Base-by-base conservation (phyloP, 2,329 filamentous ascomycete species). In the Penicillium sp. region DNA sequence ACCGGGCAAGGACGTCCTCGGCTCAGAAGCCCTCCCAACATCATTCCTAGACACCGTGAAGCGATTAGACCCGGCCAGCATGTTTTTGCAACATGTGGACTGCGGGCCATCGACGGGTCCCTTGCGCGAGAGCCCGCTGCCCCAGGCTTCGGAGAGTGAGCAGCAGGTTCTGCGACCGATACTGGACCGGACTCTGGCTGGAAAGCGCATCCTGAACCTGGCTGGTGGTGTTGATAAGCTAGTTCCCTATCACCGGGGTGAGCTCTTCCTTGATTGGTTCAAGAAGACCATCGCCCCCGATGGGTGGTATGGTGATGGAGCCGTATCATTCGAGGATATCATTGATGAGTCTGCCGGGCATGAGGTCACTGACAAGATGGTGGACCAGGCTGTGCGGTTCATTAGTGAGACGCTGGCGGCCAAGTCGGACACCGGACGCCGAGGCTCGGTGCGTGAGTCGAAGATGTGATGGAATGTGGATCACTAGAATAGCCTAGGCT, bases 1-100 rank as follows among this genome's bases (percentile, higher is more conserved):
- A 0, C 79, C 80, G 0, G 87, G 86, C 0, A 72, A 78, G 0
- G 74, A 81, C 0, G 95, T 97, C 66, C 68, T 95, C 0, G 91
- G 91, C 2, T 92, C 89, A 54, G 76, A 75, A 38, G 89, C 92
- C 67, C 96, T 97, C 64, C 92, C 93, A 0, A 71, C 74, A 0
- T 81, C 85, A 0, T 81, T 97, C 6, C 75, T 92, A 1, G 74
- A 81, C 1, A 81, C 84, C 0, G 83, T 91, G 29, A 75, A 81
- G 21, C 82, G 81, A 50, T 84, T 81, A 55, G 94, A 99, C 65
- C 92, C 93, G 0, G 89, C 88, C 18, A 87, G 84, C 1, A 76
- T 94, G 6, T 74, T 96, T 9, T 86, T 95, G 5, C 83, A 83
- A 43, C 77, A 80, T 1, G 58, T 73, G 49, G 60, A 64, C 14